Conservation (phyloP, 495 filamentous ascomycete species). For the Trichocladium antarcticum region DNA sequence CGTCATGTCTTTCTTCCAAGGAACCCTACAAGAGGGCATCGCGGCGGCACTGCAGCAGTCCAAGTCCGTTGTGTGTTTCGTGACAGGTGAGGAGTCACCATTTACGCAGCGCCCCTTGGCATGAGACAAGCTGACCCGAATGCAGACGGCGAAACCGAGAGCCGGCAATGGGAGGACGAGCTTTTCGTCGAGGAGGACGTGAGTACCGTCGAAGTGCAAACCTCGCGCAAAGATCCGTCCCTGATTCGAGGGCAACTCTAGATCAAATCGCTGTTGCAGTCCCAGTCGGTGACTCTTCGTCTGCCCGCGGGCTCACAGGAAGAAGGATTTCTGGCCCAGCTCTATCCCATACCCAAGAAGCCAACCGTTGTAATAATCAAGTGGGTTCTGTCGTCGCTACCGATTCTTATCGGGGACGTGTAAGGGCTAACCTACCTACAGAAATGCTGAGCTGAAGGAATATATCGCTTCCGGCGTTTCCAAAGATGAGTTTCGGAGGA, state of each 20-base stretch:
- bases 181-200: constrained; percentile 55
- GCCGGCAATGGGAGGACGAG: constrained; percentile 62
- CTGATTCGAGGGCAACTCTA: constrained; percentile 11
- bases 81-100: constrained; percentile 33
- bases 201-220: background rate
- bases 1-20: constrained; percentile 62
- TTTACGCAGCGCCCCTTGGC: background rate
- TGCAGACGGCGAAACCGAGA: constrained; percentile 52
- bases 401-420: background rate
- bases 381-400: constrained; percentile 29
- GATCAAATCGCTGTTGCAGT: constrained; percentile 39
- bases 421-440: constrained; percentile 12
- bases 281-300: constrained; percentile 54
- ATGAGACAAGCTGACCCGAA: constrained; percentile 1
- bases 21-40: constrained; percentile 70
- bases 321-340: constrained; percentile 65
- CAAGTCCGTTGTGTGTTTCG: constrained; percentile 38
- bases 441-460: constrained; percentile 51
- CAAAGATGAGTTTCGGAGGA: constrained; percentile 46
- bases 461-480: constrained; percentile 49
- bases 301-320: constrained; percentile 62
- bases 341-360: constrained; percentile 61
- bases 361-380: constrained; percentile 70
- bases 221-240: background rate
- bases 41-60: constrained; percentile 53